Evolutionary conservation across 2,329 filamentous ascomycete species (phyloP).

Genomic region (Hymenoscyphus fraxineus): DNA sequence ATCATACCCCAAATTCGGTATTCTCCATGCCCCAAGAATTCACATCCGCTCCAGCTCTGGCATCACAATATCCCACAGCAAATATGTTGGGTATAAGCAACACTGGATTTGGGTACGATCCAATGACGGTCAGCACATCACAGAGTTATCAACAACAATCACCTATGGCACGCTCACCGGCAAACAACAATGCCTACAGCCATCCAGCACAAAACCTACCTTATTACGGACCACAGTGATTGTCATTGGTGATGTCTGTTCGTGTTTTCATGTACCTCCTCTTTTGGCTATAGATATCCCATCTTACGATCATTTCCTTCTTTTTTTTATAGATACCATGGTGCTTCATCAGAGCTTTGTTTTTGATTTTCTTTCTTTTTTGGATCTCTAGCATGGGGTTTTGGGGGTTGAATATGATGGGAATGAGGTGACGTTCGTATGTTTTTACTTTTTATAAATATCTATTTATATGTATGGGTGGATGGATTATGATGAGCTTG

Average conservation of each 20-base stretch:
- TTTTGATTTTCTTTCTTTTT: background rate
- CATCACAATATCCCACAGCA: constrained; percentile 26
- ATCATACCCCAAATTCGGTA: constrained; percentile 16
- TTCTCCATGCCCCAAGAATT: constrained; percentile 28
- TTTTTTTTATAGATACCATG: constrained; percentile 29
- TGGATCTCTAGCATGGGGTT: background rate
- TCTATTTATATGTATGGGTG: background rate
- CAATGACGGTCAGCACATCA: constrained; percentile 19
- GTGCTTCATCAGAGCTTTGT: background rate
- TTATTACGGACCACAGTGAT: constrained; percentile 25
- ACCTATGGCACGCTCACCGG: constrained; percentile 28
- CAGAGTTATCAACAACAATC: constrained; percentile 26
- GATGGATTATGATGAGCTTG: background rate
- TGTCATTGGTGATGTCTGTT: constrained; percentile 7
- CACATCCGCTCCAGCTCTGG: constrained; percentile 24
- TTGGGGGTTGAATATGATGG: background rate
- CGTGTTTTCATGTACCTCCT: constrained; percentile 1
- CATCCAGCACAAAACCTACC: constrained; percentile 26
- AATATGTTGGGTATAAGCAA: constrained; percentile 24
- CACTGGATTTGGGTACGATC: constrained; percentile 23
- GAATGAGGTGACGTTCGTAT: background rate
- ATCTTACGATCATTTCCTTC: constrained; percentile 2
- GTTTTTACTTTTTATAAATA: background rate
- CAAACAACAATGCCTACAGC: constrained; percentile 29
- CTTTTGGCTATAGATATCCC: constrained; percentile 7